Conservation (phyloP, 2,329 filamentous ascomycete genomes). For the Neofusicoccum parvum region DNA sequence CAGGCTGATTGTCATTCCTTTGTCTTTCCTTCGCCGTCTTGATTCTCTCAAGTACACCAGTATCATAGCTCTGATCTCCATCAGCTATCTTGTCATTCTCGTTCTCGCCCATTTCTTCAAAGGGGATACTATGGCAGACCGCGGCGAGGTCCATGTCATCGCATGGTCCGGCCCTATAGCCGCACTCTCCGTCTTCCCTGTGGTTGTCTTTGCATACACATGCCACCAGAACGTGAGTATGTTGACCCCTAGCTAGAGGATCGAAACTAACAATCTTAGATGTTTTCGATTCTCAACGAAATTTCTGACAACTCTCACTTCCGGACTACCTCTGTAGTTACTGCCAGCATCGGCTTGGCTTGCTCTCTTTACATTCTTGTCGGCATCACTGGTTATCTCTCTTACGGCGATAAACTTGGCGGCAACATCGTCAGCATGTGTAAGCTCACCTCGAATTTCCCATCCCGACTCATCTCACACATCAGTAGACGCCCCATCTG, state of each 20-base stretch:
- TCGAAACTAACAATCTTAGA: slow-evolving; percentile 54
- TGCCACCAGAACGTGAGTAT: slow-evolving; percentile 88
- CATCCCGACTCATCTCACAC: slow-evolving; percentile 27
- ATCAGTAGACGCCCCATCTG: slow-evolving; percentile 61
- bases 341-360: slow-evolving; percentile 84
- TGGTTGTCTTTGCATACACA: slow-evolving; percentile 98
- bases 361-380: slow-evolving; percentile 86
- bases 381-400: slow-evolving; percentile 92
- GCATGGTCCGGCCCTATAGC: slow-evolving; percentile 78
- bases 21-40: slow-evolving; percentile 86
- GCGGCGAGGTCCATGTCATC: slow-evolving; percentile 74
- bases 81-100: slow-evolving; percentile 88
- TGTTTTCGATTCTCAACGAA: slow-evolving; percentile 98
- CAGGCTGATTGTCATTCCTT: slow-evolving; percentile 86
- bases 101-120: slow-evolving; percentile 88
- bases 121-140: slow-evolving; percentile 73
- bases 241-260: background rate
- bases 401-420: slow-evolving; percentile 84
- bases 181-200: slow-evolving; percentile 82
- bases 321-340: slow-evolving; percentile 77
- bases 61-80: slow-evolving; percentile 85
- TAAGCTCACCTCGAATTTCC: slow-evolving; percentile 54
- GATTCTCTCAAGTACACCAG: slow-evolving; percentile 98
- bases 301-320: slow-evolving; percentile 80
- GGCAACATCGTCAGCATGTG: slow-evolving; percentile 91